Base-by-base conservation (phyloP, 2,329 filamentous ascomycete genomes). In the Arthrobotrys megalospora region DNA sequence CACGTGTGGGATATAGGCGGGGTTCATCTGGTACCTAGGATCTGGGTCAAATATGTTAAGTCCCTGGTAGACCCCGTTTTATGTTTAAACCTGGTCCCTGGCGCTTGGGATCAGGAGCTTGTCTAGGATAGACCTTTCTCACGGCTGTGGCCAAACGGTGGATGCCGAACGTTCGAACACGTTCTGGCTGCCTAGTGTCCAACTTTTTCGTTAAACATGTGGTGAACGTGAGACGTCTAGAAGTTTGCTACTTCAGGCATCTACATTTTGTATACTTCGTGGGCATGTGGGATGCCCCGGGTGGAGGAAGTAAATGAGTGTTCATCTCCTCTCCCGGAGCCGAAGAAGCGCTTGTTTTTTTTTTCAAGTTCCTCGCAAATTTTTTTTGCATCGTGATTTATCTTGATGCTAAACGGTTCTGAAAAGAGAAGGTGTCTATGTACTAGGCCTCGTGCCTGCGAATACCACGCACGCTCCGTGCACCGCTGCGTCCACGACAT, bases 221-320 rank as follows among this genome's bases (percentile, higher is more conserved):
- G 43, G 32, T 38, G 34, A 43, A 45, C 24, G 43, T 63, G 43
- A 60, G 60, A 64, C 63, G 50, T 75, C 70, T 75, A 75, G 70
- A 75, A 75, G 63, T 68, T 65, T 75, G 60, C 63, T 53, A 34
- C 16, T 67, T 75, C 52, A 75, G 70, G 70, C 63, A 75, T 66
- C 62, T 67, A 65, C 38, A 6, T 12, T 28, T 24, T 45, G 8
- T 28, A 48, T 14, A 41, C 43, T 16, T 63, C 28, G 60, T 60
- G 55, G 55, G 34, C 58, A 72, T 72, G 68, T 70, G 53, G 53
- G 55, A 16, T 24, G 41, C 24, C 24, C 21, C 7, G 38, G 38
- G 41, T 60, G 41, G 41, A 48, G 60, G 11, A 7, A 32, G 6
- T 28, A 28, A 28, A 28, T 28, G 24, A 28, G 24, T 28, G 24